Base-by-base conservation (phyloP, 352 stramenopile genomes). In the Pythium rhizo-oryzae region DNA sequence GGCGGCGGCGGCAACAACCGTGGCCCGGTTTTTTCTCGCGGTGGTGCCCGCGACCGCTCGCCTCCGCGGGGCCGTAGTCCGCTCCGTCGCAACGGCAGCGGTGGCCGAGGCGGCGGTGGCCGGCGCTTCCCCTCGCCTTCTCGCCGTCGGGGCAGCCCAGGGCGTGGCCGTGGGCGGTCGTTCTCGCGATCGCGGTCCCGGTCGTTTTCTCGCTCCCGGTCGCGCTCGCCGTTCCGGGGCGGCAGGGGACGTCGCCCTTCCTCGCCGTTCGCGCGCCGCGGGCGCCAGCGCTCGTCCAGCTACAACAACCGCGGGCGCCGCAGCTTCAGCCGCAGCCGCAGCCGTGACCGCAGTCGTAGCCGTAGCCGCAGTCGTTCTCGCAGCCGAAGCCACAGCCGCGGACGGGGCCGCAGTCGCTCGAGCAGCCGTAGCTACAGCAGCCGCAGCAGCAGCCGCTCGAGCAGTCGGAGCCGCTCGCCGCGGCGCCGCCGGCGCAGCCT, bases 61-160 rank as follows among this genome's bases (percentile, higher is more conserved):
- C 89, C 85, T 6, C 28, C 28, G 52, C 80, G 88, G 21, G 81
- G 79, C 0, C 67, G 78, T 1, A 85, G 76, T 49, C 75, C 69
- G 15, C 49, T 58, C 13, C 67, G 67, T 19, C 21, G 51, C 2
- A 33, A 37, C 21, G 13, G 12, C 23, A 23, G n/a, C 12, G 68
- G 49, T 41, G 18, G 24, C 23, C 54, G 67, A 9, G 51, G 65
- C 33, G 24, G 65, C 6, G 43, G 43, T 18, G 57, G 57, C 21
- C 52, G 41, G 8, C 51, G 51, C 51, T 57, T 57, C 44, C n/a
- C 30, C 28, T 50, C 51, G 39, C 39, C 53, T 21, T 23, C 51
- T 7, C 24, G 57, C 41, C 56, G 47, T 13, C 33, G 65, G 12
- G 43, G 43, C 46, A 43, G 51, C 46, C 19, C 46, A 15, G 19